These are phyloP conservation scores for Lichenothelia convexa DNA, from an alignment of 495 filamentous ascomycete genomes.

Conservation along the genomic window DNA sequence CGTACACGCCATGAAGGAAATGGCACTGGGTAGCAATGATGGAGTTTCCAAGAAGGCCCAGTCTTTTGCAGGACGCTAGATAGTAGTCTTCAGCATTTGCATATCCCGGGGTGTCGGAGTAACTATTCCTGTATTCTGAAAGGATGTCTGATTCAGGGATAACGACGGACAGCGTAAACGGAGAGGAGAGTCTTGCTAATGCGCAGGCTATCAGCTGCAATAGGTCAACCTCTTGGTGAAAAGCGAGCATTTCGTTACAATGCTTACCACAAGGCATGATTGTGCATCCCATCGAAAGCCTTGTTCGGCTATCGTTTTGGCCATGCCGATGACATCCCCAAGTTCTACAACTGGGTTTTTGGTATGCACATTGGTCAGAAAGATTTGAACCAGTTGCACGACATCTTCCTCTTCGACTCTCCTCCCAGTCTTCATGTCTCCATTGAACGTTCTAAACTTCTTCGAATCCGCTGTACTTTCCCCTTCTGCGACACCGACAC, in stretches of 20 bases:
- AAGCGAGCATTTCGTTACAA: neutral
- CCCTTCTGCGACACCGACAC: too few species aligned
- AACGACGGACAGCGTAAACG: neutral
- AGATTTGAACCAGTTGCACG: neutral
- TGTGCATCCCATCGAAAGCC: neutral
- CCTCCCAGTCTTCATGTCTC: neutral
- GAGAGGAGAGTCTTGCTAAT: neutral
- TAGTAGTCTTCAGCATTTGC: neutral
- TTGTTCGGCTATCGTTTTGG: neutral
- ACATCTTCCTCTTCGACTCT: neutral
- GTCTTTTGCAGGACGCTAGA: neutral
- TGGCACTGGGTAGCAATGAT: neutral
- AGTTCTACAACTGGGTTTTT: neutral
- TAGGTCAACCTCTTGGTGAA: neutral
- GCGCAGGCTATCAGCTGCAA: neutral
- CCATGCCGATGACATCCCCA: neutral
- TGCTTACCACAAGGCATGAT: neutral
- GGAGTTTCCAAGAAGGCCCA: neutral
- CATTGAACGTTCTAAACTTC: neutral
- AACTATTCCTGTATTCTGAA: neutral
- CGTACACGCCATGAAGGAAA: neutral
- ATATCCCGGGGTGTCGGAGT: neutral
- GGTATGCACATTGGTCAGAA: neutral
- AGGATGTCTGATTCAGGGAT: neutral
- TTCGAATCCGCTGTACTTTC: neutral